Base-by-base conservation (phyloP, 2,329 filamentous ascomycete species). In the Elsinoe fawcettii region DNA sequence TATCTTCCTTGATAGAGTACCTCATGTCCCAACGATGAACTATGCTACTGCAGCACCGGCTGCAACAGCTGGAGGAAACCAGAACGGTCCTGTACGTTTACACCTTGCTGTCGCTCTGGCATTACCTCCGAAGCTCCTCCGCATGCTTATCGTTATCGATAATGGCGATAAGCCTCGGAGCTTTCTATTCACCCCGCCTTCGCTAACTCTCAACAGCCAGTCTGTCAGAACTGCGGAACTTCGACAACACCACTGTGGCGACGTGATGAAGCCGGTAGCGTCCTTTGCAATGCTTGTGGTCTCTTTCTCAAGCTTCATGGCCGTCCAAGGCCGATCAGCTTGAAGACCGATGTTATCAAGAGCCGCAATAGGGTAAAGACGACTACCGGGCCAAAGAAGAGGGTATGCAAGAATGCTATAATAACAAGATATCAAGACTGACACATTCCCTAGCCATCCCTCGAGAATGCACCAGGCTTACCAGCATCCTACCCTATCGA, bases 301-400 rank as follows among this genome's bases (percentile, higher is more conserved):
- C 81, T 99, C 58, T 99, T 97, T 74, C 81, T 97, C 67, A 99
- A 99, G 80, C 81, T 99, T 64, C 93, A 99, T 71, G 91, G 91
- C 62, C 87, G 91, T 23, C 84, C 93, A 60, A 86, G 93, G 58
- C 93, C 93, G 64, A 96, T 96, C 71, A 95, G 89, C 66, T 81
- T 99, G 66, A 99, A 99, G 80, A 97, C 93, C 51, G 93, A 99
- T 77, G 92, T 97, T 64, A 99, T 99, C 77, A 99, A 99, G 79
- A 96, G 91, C 77, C 90, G 93, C 67, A 99, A 99, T 75, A 85
- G 93, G 63, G 92, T 97, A 65, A 97, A 97, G 79, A 93, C 90
- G 56, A 88, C 77, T 2, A 81, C 91, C 66, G 82, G 88, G 61
- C 84, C 85, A 47, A 87, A 89, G 67, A 91, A 90, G 74, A 60